Percentiles rank a stretch among this genome's conserved stretches.
Evolutionary conservation across 345 rosid genomes (phyloP).

Genomic region (Pistacia vera): DNA sequence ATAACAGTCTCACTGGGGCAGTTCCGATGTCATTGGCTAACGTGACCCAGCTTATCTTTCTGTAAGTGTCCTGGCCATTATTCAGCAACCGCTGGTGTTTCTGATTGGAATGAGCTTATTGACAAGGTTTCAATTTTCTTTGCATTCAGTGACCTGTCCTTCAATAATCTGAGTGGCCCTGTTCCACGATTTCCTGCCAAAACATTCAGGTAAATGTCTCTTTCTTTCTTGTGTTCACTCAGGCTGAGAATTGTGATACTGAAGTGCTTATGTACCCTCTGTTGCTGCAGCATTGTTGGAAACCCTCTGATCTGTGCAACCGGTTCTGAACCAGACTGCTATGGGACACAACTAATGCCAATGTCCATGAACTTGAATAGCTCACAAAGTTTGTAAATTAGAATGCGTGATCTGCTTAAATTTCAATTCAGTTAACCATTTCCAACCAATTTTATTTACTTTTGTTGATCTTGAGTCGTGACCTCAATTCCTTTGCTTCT

Average conservation of each 20-base stretch:
- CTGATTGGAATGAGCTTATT: slow-evolving; percentile 1
- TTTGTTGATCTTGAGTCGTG: slow-evolving; percentile 21
- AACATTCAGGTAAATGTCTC: slow-evolving; percentile 72
- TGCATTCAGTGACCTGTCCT: slow-evolving; percentile 79
- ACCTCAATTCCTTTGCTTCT: slow-evolving; percentile 18
- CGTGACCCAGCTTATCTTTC: slow-evolving; percentile 88
- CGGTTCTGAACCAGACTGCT: slow-evolving; percentile 89
- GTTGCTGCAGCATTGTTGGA: slow-evolving; percentile 72
- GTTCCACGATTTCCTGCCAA: slow-evolving; percentile 87
- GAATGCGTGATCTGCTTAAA: background rate
- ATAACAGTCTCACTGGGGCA: slow-evolving; percentile 77
- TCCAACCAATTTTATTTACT: background rate
- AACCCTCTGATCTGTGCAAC: slow-evolving; percentile 88
- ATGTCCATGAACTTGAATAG: slow-evolving; percentile 95
- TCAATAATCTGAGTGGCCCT: slow-evolving; percentile 88
- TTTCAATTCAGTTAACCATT: background rate
- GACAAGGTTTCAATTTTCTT: slow-evolving; percentile 10
- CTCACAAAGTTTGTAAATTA: slow-evolving; percentile 56
- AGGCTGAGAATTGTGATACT: slow-evolving; percentile 1
- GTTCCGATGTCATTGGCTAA: slow-evolving; percentile 74
- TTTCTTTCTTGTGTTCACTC: slow-evolving; percentile 16
- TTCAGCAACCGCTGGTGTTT: background rate
- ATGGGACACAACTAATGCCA: slow-evolving; percentile 77
- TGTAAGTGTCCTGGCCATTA: slow-evolving; percentile 46
- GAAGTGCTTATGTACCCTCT: slow-evolving; percentile 12